Conservation (phyloP, 2,329 filamentous ascomycete genomes). For the Fusarium tuaranense region DNA sequence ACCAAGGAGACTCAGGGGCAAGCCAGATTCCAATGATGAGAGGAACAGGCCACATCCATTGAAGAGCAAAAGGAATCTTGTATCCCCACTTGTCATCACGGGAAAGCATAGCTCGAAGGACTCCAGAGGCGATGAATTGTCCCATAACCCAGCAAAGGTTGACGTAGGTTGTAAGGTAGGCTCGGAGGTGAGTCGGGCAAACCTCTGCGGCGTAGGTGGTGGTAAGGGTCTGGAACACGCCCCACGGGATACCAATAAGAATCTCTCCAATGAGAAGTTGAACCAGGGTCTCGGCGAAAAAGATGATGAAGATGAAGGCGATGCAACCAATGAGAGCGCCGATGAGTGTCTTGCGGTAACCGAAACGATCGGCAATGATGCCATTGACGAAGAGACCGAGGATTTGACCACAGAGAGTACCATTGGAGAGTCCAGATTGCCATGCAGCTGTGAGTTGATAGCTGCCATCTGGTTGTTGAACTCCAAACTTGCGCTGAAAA, state of each 20-base stretch:
- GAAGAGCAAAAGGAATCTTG: constrained; percentile 61
- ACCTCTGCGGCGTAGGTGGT: constrained; percentile 63
- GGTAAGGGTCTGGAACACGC: constrained; percentile 59
- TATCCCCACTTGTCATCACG: constrained; percentile 57
- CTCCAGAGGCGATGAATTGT: constrained; percentile 58
- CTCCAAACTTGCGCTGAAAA: constrained; percentile 56
- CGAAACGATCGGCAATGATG: constrained; percentile 58
- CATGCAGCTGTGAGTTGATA: constrained; percentile 63
- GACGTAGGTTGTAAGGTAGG: constrained; percentile 61
- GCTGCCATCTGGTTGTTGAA: constrained; percentile 47
- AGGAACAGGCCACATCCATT: constrained; percentile 62
- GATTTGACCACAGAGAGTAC: constrained; percentile 60
- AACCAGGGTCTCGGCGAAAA: constrained; percentile 57
- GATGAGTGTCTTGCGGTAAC: constrained; percentile 61
- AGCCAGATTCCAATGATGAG: constrained; percentile 56
- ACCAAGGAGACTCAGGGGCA: constrained; percentile 64
- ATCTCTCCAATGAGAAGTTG: constrained; percentile 60
- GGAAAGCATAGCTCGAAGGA: constrained; percentile 55
- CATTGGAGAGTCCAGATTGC: constrained; percentile 65
- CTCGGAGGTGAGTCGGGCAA: constrained; percentile 58
- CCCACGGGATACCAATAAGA: constrained; percentile 61
- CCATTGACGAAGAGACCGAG: constrained; percentile 63
- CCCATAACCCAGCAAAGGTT: constrained; percentile 65
- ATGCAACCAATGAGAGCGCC: constrained; percentile 53
- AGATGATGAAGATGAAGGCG: constrained; percentile 61